These are phyloP conservation scores for Austroboletus eburneus DNA, from an alignment of 768 basidiomycete genomes.

Conservation along the genomic window DNA sequence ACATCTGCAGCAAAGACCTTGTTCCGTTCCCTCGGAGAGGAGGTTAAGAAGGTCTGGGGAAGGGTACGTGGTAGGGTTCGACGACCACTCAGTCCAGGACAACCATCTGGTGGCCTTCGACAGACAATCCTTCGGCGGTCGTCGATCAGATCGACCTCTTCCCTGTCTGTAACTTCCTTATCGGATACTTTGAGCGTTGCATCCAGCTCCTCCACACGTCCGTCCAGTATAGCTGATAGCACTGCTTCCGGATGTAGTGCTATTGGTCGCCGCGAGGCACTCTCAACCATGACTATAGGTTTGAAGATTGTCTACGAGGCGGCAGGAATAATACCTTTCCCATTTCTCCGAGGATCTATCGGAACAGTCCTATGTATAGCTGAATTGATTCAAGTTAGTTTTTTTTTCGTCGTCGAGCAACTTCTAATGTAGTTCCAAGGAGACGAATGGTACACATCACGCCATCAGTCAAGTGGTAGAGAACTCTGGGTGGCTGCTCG, in stretches of 20 bases:
- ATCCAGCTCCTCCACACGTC: background rate
- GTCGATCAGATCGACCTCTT: background rate
- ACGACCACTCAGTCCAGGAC: background rate
- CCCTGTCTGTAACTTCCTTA: constrained; percentile 1
- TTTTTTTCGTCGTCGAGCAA: background rate
- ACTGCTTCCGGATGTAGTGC: constrained; percentile 1
- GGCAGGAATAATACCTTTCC: constrained; percentile 1
- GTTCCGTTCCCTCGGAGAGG: constrained; percentile 1
- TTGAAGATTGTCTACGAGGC: constrained; percentile 5
- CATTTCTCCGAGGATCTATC: constrained; percentile 8
- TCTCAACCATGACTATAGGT: constrained; percentile 1
- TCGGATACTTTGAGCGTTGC: background rate
- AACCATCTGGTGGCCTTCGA: no score
- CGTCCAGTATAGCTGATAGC: background rate
- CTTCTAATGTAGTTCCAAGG: background rate
- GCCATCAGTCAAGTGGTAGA: constrained; percentile 11
- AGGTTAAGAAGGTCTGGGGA: constrained; percentile 8
- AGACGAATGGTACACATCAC: constrained; percentile 12
- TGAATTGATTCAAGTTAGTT: constrained; percentile 8
- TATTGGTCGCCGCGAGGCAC: background rate
- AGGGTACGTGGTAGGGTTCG: constrained; percentile 2
- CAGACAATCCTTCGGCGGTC: background rate
- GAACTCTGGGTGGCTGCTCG: constrained; percentile 11
- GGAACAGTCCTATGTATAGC: constrained; percentile 9
- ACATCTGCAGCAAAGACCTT: constrained; percentile 17